Evolutionary conservation across 2,329 filamentous ascomycete genomes (phyloP), one percentile per base, ranked within the genome.

Genomic region (Aspergillus tamarii): DNA sequence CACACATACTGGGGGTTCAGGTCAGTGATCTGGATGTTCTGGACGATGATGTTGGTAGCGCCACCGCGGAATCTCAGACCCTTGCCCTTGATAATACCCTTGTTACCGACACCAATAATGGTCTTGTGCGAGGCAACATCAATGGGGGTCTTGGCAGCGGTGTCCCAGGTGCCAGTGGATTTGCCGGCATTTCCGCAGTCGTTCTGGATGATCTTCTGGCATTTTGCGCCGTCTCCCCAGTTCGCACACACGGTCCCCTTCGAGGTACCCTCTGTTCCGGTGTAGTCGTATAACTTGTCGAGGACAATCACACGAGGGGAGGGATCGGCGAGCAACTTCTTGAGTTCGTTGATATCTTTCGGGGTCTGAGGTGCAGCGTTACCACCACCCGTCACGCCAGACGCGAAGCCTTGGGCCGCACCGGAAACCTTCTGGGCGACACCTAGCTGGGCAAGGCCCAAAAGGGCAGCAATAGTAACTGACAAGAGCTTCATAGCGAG

Each of bases 311-410:
- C 82, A 46, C 85, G 82, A n/a, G 85, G 71, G 19, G 77, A 75
- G 60, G 76, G 76, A 74, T 88, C 84, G 8, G 78, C 78, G 5
- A 89, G 82, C 76, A 86, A 88, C 39, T 75, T 79, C 70, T 84
- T 82, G 26, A 89, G 82, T 80, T 90, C 78, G 10, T 77, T 78
- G 54, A 76, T 84, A 55, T 80, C 83, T 10, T 75, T 78, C 19
- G 86, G 86, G 64, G 84, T 82, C 11, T 83, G 84, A 36, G 84
- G 73, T 3, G 78, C 74, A n/a, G 83, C 85, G 63, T 69, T 79
- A 58, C 85, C 86, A 66, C 87, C 87, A 45, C 87, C 87, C 7
- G 87, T 89, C 23, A 85, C 84, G 54, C 84, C 84, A 58, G 74
- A 72, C 9, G 81, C 82, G 63, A 83, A 83, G 34, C 82, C 82